A percentile compares a stretch with the other conserved stretches of the same genome.
Evolutionary conservation across 768 basidiomycete species (phyloP).

Genomic region (Rhodocollybia butyracea): DNA sequence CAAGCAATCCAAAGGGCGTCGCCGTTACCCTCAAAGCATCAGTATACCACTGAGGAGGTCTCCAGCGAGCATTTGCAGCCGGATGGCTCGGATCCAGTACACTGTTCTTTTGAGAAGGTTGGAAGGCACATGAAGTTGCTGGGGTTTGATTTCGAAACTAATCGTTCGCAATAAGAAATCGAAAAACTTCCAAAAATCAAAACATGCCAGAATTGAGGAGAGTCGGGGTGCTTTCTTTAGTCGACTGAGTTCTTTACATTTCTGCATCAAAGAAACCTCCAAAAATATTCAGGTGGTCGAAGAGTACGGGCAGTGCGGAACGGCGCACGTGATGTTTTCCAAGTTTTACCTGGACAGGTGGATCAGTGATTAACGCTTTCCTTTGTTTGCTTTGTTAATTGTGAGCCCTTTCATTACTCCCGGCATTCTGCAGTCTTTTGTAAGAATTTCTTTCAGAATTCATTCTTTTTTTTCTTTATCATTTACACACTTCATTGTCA

Average conservation of each 20-base stretch:
- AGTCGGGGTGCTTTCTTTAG: not conserved
- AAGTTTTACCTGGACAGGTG: too few relatives aligned
- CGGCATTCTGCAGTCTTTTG: too few relatives aligned
- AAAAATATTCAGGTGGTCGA: too few relatives aligned
- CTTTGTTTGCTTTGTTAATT: too few relatives aligned
- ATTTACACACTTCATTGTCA: too few relatives aligned
- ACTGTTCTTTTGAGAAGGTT: not conserved
- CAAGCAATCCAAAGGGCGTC: not conserved
- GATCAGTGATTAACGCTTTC: too few relatives aligned
- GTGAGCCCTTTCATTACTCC: too few relatives aligned
- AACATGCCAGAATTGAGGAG: conserved; percentile 1
- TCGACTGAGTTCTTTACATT: conserved; percentile 7
- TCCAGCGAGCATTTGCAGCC: not conserved
- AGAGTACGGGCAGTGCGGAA: too few relatives aligned
- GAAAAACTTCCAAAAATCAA: not conserved
- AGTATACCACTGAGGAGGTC: not conserved
- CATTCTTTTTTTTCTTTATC: too few relatives aligned
- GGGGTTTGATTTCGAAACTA: conserved; percentile 7
- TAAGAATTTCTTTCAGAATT: too few relatives aligned
- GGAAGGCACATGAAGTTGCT: not conserved
- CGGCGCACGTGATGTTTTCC: too few relatives aligned
- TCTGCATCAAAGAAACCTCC: not conserved
- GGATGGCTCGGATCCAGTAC: conserved; percentile 6
- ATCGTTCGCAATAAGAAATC: not conserved
- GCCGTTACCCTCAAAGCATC: not conserved